Evolutionary conservation across 129 eudicot species (phyloP).

Genomic region (Smallanthus sonchifolius): DNA sequence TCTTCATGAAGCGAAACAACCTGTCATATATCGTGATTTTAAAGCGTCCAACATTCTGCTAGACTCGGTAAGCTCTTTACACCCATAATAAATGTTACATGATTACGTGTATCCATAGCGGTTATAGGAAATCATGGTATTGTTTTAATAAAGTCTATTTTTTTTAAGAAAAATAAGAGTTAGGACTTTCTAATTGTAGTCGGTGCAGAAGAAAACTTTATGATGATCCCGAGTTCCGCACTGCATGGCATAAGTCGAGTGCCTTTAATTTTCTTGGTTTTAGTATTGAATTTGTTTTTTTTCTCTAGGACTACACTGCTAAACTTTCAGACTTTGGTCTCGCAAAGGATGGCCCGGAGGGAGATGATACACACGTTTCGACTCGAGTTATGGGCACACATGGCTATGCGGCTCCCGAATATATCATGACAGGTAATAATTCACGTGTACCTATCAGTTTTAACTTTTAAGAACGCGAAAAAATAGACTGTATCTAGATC

Average conservation of each 20-base stretch:
- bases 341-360: slow-evolving; percentile 46
- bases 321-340: slow-evolving; percentile 52
- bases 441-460: not conserved
- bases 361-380: slow-evolving; percentile 40
- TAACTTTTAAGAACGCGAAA: too few species aligned
- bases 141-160: too few species aligned
- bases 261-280: not conserved
- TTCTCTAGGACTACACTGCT: slow-evolving; percentile 37
- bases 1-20: slow-evolving; percentile 67
- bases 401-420: slow-evolving; percentile 83
- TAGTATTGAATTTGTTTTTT: slow-evolving; percentile 14
- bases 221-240: not conserved
- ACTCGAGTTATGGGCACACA: slow-evolving; percentile 59
- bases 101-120: not conserved
- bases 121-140: too few species aligned
- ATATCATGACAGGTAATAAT: slow-evolving; percentile 49
- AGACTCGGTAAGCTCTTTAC: slow-evolving; percentile 51
- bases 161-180: too few species aligned
- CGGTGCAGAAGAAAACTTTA: too few species aligned
- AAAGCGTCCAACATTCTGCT: slow-evolving; percentile 80
- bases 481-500: not conserved
- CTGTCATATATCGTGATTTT: slow-evolving; percentile 77
- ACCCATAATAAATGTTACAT: not conserved
- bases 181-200: too few species aligned
- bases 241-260: not conserved